Conservation (phyloP, 441 rosid species). For the Viola pubescens region DNA sequence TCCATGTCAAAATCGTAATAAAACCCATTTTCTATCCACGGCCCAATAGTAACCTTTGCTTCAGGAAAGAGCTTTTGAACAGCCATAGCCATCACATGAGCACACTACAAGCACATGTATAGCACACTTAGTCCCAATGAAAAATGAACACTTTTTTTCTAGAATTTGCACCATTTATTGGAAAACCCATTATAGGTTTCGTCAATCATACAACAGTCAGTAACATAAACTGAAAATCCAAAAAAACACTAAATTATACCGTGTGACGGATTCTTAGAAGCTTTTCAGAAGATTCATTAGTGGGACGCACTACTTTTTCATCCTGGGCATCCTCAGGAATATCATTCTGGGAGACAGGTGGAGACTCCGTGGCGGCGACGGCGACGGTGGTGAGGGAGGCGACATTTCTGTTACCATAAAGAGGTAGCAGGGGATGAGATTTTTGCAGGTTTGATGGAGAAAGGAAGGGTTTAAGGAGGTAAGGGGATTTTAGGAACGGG, state of each 20-base stretch:
- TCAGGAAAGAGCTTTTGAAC: constrained; percentile 82
- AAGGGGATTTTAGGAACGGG: constrained; percentile 19
- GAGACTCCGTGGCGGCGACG: constrained; percentile 27
- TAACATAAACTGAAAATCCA: not conserved
- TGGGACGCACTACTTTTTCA: constrained; percentile 42
- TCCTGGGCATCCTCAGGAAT: constrained; percentile 22
- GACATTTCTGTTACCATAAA: constrained; percentile 17
- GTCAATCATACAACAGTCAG: not conserved
- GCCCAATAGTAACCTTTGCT: constrained; percentile 92
- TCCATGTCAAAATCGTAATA: constrained; percentile 91
- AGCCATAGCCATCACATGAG: constrained; percentile 99
- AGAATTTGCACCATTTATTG: not conserved
- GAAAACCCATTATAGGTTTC: not conserved
- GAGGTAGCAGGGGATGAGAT: not conserved
- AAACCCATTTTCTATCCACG: constrained; percentile 95
- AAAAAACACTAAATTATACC: constrained; percentile 20
- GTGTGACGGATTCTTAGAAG: constrained; percentile 64
- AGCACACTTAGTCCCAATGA: not conserved
- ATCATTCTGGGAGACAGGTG: constrained; percentile 10
- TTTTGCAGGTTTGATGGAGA: constrained; percentile 23
- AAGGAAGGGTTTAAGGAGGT: constrained; percentile 26
- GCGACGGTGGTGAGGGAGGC: constrained; percentile 23
- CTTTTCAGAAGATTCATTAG: constrained; percentile 54
- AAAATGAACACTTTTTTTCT: not conserved
- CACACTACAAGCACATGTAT: constrained; percentile 44